Evolutionary conservation across 202 grass and related monocot species (phyloP).

Genomic region (Saccharum hybrid): DNA sequence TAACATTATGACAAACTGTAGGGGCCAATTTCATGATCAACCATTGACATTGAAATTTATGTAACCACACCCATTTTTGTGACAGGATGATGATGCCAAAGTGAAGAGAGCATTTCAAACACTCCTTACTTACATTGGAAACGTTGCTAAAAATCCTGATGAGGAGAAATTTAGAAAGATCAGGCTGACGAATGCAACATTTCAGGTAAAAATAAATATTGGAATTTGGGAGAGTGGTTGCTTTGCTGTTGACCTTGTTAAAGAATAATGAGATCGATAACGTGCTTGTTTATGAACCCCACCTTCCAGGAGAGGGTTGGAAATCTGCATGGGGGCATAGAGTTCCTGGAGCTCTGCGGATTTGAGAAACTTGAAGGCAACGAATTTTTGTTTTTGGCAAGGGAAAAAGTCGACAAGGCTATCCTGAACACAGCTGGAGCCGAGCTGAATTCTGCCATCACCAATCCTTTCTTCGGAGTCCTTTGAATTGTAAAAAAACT

Average conservation of each 20-base stretch:
- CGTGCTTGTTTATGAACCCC: constrained; percentile 31
- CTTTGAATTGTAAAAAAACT: constrained; percentile 49
- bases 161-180: constrained; percentile 99
- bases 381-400: constrained; percentile 74
- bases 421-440: constrained; percentile 70
- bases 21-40: background rate
- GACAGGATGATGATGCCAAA: constrained; percentile 82
- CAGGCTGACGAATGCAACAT: constrained; percentile 72
- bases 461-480: constrained; percentile 93
- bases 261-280: background rate
- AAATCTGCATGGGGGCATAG: constrained; percentile 70
- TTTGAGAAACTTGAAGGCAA: constrained; percentile 82
- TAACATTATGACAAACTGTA: background rate
- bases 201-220: constrained; percentile 59
- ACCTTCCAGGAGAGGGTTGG: constrained; percentile 81
- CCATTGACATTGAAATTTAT: background rate
- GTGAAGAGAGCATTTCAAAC: constrained; percentile 95
- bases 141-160: constrained; percentile 76
- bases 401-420: constrained; percentile 79
- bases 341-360: constrained; percentile 88
- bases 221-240: background rate
- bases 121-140: constrained; percentile 82
- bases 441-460: constrained; percentile 86
- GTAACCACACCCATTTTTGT: background rate
- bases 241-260: background rate